Evolutionary conservation across 2,329 filamentous ascomycete species (phyloP), one percentile per base, ranked within the genome.

Genomic region (Xylariales sp.): DNA sequence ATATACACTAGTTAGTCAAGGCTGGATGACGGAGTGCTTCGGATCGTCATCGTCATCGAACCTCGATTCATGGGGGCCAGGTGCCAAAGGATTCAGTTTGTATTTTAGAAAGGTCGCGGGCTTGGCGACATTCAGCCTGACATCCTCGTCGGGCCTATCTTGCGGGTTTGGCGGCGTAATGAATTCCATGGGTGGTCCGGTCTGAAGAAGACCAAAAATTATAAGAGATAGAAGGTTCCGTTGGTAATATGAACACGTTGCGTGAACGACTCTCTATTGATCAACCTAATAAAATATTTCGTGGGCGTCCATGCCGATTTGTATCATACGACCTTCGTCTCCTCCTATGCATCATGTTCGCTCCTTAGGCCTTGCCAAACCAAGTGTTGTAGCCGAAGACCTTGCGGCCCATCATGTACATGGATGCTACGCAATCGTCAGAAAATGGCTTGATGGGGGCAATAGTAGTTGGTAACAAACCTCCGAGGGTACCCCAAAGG

Each of bases 381-480:
- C 90, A 94, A 70, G 90, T 93, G 87, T 93, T 94, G 86, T 94
- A 88, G 77, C 92, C 92, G 71, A 90, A 79, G 72, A 92, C 83
- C 84, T 92, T 89, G 79, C 92, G 91, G 80, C 85, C 83, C 84
- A 91, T 90, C 83, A 90, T 91, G 84, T 92, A 95, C 82, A 93
- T 83, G 73, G 82, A 78, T 62, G 81, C 87, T 89, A 72, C 60
- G 52, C 5, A 43, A 62, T 16, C 62, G 70, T 73, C 36, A 73
- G 71, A 65, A 48, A 55, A 59, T 41, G 18, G 30, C 55, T 75
- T 66, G 60, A 71, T 8, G 10, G 10, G 18, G 10, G 45, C 46
- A 9, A 34, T n/a, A 32, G 23, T n/a, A 14, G 30, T 36, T 48
- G n/a, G n/a, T 8, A 49, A 84, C 89, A 77, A 83, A 92, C 90